These are phyloP conservation scores for Trametes elegans DNA, from an alignment of 768 basidiomycete species.

Conservation along the genomic window DNA sequence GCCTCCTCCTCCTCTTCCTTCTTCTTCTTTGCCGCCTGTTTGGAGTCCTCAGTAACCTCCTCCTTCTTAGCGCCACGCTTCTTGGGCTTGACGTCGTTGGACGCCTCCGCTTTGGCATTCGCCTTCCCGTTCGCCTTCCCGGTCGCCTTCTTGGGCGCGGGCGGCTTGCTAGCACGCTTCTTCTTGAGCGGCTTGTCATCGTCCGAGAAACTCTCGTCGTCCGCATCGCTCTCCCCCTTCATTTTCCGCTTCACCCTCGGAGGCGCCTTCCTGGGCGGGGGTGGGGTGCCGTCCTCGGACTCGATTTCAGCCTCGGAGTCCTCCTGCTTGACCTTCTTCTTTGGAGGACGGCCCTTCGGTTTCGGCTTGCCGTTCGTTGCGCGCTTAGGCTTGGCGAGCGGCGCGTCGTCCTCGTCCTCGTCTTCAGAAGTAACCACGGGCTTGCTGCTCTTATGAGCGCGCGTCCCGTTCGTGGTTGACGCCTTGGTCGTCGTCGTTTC, in stretches of 20 bases:
- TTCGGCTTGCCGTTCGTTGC: constrained; percentile 41
- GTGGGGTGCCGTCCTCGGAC: constrained; percentile 32
- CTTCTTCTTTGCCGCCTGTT: constrained; percentile 53
- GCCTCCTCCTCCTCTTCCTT: constrained; percentile 65
- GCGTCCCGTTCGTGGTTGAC: constrained; percentile 34
- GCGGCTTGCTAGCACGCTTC: constrained; percentile 35
- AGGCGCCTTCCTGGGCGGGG: constrained; percentile 27
- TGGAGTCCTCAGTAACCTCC: constrained; percentile 27
- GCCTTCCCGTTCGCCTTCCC: no score
- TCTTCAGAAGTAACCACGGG: constrained; percentile 35
- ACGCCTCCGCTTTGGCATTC: constrained; percentile 46
- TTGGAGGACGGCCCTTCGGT: constrained; percentile 42
- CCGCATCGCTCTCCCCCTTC: constrained; percentile 55
- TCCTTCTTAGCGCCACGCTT: constrained; percentile 42
- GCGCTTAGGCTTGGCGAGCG: constrained; percentile 45
- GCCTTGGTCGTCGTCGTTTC: constrained; percentile 36
- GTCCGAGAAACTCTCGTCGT: constrained; percentile 37
- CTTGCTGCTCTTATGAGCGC: constrained; percentile 34
- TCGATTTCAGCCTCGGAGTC: constrained; percentile 29
- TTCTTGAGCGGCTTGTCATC: constrained; percentile 49
- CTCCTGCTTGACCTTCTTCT: constrained; percentile 53
- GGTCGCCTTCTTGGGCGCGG: constrained; percentile 42
- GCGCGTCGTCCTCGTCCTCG: constrained; percentile 42
- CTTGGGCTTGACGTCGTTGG: constrained; percentile 36
- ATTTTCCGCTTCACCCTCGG: constrained; percentile 33